Evolutionary conservation across 2,329 filamentous ascomycete species (phyloP), one percentile per base, ranked within the genome.

Genomic region (Clathrospora elynae): DNA sequence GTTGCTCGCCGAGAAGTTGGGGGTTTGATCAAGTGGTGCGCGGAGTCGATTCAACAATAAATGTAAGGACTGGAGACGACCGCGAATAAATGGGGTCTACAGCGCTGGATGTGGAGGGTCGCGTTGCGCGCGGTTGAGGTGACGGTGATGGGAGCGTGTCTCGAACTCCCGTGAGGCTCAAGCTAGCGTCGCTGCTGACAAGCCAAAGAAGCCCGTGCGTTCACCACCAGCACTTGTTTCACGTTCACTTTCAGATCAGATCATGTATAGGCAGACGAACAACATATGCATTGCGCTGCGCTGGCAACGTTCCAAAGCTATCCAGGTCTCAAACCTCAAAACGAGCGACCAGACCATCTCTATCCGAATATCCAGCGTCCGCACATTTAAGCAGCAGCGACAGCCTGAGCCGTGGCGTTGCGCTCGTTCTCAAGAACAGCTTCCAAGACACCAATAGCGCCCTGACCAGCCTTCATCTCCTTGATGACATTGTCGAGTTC

Each of bases 401-500:
- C 71, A 51, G 70, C 71, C 49, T 71, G 62, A 17, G 67, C 67
- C 10, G 72, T 71, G 53, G 74, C 66, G 45, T 67, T 61, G 37
- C 68, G 67, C 63, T 78, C 75, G 39, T 69, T 70, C 61, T 77
- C 75, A 6, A 78, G 66, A 22, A 78, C 59, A 22, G 67, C 68
- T 61, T 78, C 75, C 16, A 83, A 69, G 10, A 79, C 72, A 18
- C 67, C 71, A 17, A 68, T 62, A 13, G 73, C 70, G 16, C 69
- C 71, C 40, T 71, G 65, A 8, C 72, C 73, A 23, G 71, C 62
- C 64, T 74, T 70, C 63, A 89, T 80, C 66, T 86, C 81, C 40
- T 65, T 63, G 16, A 67, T 26, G 2, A 70, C 61, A 9, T 53
- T 78, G 46, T 83, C 80, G 33, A 96, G 79, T 26, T 86, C 88